phyloP scores from a whole-genome alignment of 192 early-diverging fungal species.

The Coemansia sp. region DNA sequence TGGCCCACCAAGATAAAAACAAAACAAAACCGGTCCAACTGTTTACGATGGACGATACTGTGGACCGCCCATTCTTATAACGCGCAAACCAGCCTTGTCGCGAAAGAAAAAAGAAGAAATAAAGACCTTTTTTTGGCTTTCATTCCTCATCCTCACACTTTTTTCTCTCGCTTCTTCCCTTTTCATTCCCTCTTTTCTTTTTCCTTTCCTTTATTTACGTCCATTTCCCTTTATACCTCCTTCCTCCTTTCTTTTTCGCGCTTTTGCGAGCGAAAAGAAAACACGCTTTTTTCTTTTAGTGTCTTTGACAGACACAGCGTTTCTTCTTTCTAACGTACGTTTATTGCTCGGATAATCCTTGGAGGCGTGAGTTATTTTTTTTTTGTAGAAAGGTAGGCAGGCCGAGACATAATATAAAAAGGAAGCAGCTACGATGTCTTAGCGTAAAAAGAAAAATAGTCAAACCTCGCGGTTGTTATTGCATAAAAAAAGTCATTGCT shows the following conservation, averaged over 20 bases:
- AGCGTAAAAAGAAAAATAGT: not conserved
- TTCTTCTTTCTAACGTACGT: slow-evolving; percentile 1
- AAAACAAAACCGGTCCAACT: no score
- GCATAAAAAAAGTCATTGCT: not conserved
- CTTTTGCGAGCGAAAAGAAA: not conserved
- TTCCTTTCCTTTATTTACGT: slow-evolving; percentile 5
- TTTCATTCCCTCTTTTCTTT: slow-evolving; percentile 1
- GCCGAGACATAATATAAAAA: not conserved
- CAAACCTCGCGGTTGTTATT: not conserved
- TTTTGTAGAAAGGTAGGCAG: slow-evolving; percentile 2
- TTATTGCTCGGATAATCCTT: not conserved
- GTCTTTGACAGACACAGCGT: slow-evolving; percentile 4
- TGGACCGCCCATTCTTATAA: not conserved
- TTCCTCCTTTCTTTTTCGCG: not conserved
- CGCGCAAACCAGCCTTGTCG: not conserved
- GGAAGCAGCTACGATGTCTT: not conserved
- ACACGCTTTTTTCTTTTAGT: not conserved
- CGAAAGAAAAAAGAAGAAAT: no score
- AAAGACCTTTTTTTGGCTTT: not conserved
- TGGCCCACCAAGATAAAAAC: no score
- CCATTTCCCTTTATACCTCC: slow-evolving; percentile 13
- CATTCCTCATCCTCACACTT: not conserved
- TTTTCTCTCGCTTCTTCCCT: slow-evolving; percentile 4
- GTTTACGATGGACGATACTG: slow-evolving; percentile 3
- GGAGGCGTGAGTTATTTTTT: not conserved